Base-by-base conservation (phyloP, 2,329 filamentous ascomycete genomes). In the Furcasterigmium sp. region DNA sequence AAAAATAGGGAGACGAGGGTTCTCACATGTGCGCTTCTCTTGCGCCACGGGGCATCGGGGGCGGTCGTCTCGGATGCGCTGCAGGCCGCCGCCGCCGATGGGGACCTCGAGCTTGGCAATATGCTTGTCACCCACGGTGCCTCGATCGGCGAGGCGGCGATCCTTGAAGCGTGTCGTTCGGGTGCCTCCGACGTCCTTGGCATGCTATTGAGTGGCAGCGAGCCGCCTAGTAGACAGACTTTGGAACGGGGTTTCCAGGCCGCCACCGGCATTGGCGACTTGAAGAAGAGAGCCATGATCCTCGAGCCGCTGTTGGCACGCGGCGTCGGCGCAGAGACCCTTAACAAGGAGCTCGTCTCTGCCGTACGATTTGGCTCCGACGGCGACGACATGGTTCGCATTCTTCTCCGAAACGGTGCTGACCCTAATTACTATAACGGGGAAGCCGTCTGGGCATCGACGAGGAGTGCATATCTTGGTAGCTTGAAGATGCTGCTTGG, bases 371-470 rank as follows among this genome's bases (percentile, higher is more conserved):
- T 70, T 41, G 73, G 75, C 0, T 67, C 73, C 21, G 65, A 66
- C 2, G 75, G 70, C 2, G 63, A 68, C 21, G 63, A 65, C 6
- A 57, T 80, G 13, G 64, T 82, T 25, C 61, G 59, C 21, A 67
- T 80, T 9, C 53, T 84, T 15, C 59, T 82, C 4, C 56, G 56
- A 1, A 65, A 72, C 25, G 77, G 78, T 0, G 79, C 78, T 3
- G 73, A 74, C 42, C 70, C 75, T 0, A 73, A 82, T 51, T 73
- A 73, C 53, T 72, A 72, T 17, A 64, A 69, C 9, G 77, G 77
- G 2, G 75, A 80, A 42, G 71, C 75, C 5, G 67, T 82, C 4
- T 73, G 76, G 50, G 71, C 74, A 10, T 75, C 76, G 1, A 71
- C 73, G 1, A 64, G 70, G 28, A 75, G 71, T 46, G 74, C 73